Evolutionary conservation across 352 stramenopile genomes (phyloP).

Genomic region (Peronosclerospora sorghi): DNA sequence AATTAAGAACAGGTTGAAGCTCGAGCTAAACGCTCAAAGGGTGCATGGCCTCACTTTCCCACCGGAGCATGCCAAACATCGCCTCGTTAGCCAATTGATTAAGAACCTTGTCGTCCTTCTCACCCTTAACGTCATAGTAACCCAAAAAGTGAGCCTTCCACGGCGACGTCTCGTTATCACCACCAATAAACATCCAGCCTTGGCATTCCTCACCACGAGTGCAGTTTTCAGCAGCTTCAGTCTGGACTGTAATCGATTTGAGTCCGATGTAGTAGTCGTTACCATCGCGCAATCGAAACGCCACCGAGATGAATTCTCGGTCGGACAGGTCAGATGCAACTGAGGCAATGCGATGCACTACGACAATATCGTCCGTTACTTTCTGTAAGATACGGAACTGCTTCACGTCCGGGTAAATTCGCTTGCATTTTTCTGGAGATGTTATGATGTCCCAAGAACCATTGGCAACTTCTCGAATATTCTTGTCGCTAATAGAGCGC

Average conservation of each 20-base stretch:
- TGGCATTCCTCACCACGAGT: conserved; percentile 75
- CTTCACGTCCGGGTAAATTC: conserved; percentile 77
- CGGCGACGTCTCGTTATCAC: conserved; percentile 43
- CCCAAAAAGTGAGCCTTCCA: conserved; percentile 76
- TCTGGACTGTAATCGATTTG: conserved; percentile 66
- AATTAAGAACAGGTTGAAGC: background rate
- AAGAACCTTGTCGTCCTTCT: conserved; percentile 76
- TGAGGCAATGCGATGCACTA: conserved; percentile 64
- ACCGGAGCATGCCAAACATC: conserved; percentile 81
- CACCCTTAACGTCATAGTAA: conserved; percentile 76
- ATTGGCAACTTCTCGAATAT: conserved; percentile 59
- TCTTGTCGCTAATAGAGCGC: conserved; percentile 48
- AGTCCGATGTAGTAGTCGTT: conserved; percentile 73
- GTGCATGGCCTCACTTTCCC: conserved; percentile 79
- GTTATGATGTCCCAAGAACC: conserved; percentile 79
- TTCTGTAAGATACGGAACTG: conserved; percentile 77
- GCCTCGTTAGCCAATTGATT: conserved; percentile 76
- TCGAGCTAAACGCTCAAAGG: conserved; percentile 49
- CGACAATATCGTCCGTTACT: conserved; percentile 75
- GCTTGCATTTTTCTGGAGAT: conserved; percentile 71
- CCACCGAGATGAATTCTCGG: conserved; percentile 70
- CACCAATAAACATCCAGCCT: conserved; percentile 76
- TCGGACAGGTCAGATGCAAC: conserved; percentile 65
- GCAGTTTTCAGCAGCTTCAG: conserved; percentile 61
- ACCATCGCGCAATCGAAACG: conserved; percentile 57